Percentiles rank a stretch among this genome's conserved stretches.
These are phyloP conservation scores for Pezicula radicicola DNA, from an alignment of 2,329 filamentous ascomycete species.

Conservation along the genomic window DNA sequence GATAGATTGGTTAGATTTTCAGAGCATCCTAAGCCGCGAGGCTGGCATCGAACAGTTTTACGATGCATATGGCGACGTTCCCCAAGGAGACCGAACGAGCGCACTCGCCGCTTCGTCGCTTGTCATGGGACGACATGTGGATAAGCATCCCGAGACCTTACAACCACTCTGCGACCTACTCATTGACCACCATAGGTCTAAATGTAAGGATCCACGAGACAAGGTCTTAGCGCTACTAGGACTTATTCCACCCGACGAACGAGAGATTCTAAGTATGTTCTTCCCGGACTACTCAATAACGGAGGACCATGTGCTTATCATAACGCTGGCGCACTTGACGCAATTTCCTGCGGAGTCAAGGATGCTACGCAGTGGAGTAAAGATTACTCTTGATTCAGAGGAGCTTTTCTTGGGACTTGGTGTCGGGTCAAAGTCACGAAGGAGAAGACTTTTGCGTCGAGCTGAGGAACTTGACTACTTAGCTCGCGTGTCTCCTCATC, in stretches of 20 bases:
- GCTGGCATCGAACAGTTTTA: background rate
- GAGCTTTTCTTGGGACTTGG: conserved; percentile 8
- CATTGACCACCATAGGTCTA: conserved; percentile 7
- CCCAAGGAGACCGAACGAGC: background rate
- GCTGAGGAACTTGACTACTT: conserved; percentile 5
- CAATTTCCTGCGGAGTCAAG: conserved; percentile 28
- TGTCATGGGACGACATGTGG: conserved; percentile 2
- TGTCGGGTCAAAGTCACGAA: background rate
- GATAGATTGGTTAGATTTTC: conserved; percentile 3
- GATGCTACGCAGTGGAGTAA: conserved; percentile 21
- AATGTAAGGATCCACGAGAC: conserved; percentile 17
- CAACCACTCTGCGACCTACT: conserved; percentile 13
- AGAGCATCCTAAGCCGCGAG: background rate
- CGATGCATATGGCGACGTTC: background rate
- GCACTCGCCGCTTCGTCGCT: conserved; percentile 3
- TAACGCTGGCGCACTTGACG: conserved; percentile 36
- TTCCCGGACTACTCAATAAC: conserved; percentile 25
- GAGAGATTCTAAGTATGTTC: conserved; percentile 36
- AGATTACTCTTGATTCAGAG: conserved; percentile 12
- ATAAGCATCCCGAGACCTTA: conserved; percentile 1
- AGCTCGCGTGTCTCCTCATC: background rate
- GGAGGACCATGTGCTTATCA: conserved; percentile 26
- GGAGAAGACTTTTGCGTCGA: conserved; percentile 2
- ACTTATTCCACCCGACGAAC: conserved; percentile 20
- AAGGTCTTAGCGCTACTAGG: conserved; percentile 17